Percentiles rank a stretch among this genome's conserved stretches.
Conservation (phyloP, 495 filamentous ascomycete species). For the Podospora didyma region DNA sequence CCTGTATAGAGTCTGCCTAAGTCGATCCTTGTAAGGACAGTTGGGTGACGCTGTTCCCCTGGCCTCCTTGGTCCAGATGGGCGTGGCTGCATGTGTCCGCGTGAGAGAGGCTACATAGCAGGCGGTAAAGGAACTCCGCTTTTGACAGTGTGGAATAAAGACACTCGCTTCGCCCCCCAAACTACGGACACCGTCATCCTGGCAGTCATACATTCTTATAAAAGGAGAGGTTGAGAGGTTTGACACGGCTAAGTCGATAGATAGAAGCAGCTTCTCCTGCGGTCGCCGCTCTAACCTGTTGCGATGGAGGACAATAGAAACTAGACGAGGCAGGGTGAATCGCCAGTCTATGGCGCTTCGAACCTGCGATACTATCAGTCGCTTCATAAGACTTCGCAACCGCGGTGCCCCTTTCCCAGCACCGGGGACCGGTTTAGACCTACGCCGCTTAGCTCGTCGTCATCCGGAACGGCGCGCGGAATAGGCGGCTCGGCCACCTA, state of each 20-base stretch:
- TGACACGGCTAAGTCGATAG: not conserved
- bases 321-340: constrained; percentile 66
- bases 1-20: too few species aligned
- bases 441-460: constrained; percentile 40
- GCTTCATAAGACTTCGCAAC: constrained; percentile 38
- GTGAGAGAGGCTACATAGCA: too few species aligned
- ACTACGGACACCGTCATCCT: not conserved
- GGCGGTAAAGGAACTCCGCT: too few species aligned
- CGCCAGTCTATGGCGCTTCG: constrained; percentile 41
- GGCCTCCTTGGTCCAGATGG: too few species aligned
- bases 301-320: constrained; percentile 70
- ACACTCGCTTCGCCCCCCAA: not conserved
- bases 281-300: too few species aligned
- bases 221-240: not conserved
- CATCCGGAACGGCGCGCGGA: constrained; percentile 33
- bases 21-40: too few species aligned
- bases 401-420: constrained; percentile 37
- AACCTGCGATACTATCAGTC: constrained; percentile 39
- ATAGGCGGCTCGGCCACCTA: constrained; percentile 48
- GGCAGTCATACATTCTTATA: not conserved
- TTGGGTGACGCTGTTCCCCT: too few species aligned
- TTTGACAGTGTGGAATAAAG: not conserved
- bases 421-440: constrained; percentile 45
- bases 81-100: too few species aligned
- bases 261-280: not conserved